These are phyloP conservation scores for Euryodendron excelsum DNA, from an alignment of 148 eudicot genomes.

Conservation along the genomic window DNA sequence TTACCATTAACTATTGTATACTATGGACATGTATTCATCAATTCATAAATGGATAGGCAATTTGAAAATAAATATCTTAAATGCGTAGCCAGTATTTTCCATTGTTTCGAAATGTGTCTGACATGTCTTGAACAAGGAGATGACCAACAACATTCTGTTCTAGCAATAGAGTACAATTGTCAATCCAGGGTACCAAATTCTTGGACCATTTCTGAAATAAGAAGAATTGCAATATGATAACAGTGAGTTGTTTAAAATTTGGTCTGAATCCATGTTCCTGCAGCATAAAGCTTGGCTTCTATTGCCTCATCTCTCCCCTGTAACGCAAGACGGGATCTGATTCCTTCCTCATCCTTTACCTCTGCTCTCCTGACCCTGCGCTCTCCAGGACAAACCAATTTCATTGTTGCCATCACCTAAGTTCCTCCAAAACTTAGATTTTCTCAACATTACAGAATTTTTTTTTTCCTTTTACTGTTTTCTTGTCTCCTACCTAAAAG, in stretches of 20 bases:
- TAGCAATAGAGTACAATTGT: neutral
- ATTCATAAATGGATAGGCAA: neutral
- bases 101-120: neutral
- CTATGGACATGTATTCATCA: neutral
- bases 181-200: neutral
- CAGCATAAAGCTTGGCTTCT: neutral
- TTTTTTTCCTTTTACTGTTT: too few relatives aligned
- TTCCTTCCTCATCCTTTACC: too few relatives aligned
- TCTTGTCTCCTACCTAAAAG: too few relatives aligned
- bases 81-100: neutral
- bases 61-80: neutral
- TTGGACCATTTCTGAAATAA: neutral
- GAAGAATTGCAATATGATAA: neutral
- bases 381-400: too few relatives aligned
- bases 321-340: too few relatives aligned
- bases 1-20: neutral
- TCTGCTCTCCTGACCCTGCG: too few relatives aligned
- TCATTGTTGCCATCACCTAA: too few relatives aligned
- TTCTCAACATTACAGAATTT: too few relatives aligned
- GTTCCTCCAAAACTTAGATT: too few relatives aligned
- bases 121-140: neutral
- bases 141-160: neutral
- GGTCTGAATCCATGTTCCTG: neutral
- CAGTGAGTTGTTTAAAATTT: neutral
- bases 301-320: too few relatives aligned